These are phyloP conservation scores for Suhomyces taliae DNA, from an alignment of 1,139 yeast species.

Conservation along the genomic window DNA sequence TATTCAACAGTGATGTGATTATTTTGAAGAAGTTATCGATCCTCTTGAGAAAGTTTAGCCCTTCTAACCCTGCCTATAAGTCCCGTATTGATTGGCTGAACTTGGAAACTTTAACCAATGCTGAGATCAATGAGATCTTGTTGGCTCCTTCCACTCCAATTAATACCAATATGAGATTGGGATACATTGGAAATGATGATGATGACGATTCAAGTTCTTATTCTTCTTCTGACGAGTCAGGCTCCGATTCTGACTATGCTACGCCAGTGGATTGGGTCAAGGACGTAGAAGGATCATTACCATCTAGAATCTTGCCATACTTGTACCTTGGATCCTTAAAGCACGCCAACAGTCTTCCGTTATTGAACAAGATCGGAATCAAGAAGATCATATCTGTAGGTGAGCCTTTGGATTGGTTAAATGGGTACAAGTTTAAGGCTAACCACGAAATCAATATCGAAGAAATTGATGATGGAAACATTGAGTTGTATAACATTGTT, in stretches of 20 bases:
- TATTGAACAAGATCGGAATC: conserved; percentile 68
- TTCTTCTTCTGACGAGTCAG: conserved; percentile 14
- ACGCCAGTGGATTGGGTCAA: conserved; percentile 35
- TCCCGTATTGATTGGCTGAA: conserved; percentile 21
- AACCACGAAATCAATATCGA: conserved; percentile 27
- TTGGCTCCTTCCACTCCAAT: conserved; percentile 18
- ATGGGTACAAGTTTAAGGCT: conserved; percentile 30
- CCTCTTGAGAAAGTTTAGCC: conserved; percentile 57
- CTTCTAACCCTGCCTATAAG: conserved; percentile 26
- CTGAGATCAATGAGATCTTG: conserved; percentile 37
- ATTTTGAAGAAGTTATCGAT: conserved; percentile 65
- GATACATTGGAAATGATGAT: conserved; percentile 27
- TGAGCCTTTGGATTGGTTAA: conserved; percentile 68
- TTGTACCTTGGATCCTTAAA: conserved; percentile 80
- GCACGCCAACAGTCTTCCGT: conserved; percentile 74
- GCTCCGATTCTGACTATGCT: conserved; percentile 10
- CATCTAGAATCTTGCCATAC: conserved; percentile 77
- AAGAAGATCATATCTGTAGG: conserved; percentile 84
- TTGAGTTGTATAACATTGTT: conserved; percentile 32
- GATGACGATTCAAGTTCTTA: conserved; percentile 17
- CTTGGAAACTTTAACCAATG: conserved; percentile 29
- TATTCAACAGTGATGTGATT: conserved; percentile 73
- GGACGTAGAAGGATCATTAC: conserved; percentile 61
- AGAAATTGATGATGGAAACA: conserved; percentile 29
- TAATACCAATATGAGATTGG: conserved; percentile 18